phyloP scores from a whole-genome alignment of 2,329 filamentous ascomycete species.

The Dactylellina sp. region DNA sequence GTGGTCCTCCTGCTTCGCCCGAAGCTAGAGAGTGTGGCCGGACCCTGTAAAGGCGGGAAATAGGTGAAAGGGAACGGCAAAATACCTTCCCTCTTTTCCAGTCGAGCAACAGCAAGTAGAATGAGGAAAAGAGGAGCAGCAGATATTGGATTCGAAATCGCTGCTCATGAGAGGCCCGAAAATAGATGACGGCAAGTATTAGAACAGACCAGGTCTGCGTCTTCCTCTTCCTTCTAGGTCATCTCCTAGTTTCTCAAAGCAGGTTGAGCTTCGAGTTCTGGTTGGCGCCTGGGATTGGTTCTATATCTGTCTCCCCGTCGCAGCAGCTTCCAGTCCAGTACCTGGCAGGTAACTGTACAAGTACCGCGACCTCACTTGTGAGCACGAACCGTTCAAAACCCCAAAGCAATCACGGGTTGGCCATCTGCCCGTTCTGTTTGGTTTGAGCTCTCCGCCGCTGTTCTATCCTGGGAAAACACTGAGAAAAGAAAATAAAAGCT shows the following conservation, averaged over 20 bases:
- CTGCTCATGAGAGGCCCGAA: slow-evolving; percentile 30
- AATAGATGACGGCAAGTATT: slow-evolving; percentile 48
- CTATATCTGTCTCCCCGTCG: slow-evolving; percentile 44
- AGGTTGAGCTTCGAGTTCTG: slow-evolving; percentile 47
- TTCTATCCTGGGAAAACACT: slow-evolving; percentile 43
- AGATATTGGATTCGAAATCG: slow-evolving; percentile 43
- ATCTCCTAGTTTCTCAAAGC: slow-evolving; percentile 41
- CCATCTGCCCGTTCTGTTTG: slow-evolving; percentile 40
- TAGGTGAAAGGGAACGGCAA: slow-evolving; percentile 50
- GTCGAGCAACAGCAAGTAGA: slow-evolving; percentile 30
- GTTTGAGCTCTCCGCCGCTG: slow-evolving; percentile 52
- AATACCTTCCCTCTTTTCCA: slow-evolving; percentile 55
- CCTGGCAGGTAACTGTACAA: slow-evolving; percentile 55
- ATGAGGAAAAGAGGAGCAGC: slow-evolving; percentile 27
- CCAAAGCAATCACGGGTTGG: slow-evolving; percentile 56
- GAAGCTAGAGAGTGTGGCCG: slow-evolving; percentile 47
- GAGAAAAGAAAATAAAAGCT: slow-evolving; percentile 30
- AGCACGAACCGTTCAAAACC: slow-evolving; percentile 37
- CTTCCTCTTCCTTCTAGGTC: slow-evolving; percentile 13
- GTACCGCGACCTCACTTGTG: slow-evolving; percentile 29
- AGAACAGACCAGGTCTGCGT: slow-evolving; percentile 10
- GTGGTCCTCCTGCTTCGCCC: slow-evolving; percentile 55
- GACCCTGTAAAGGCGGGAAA: slow-evolving; percentile 55
- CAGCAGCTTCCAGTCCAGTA: slow-evolving; percentile 33
- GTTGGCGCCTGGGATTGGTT: slow-evolving; percentile 52